Percentiles rank a stretch among this genome's conserved stretches.
These are phyloP conservation scores for Calcarisporium arbuscula DNA, from an alignment of 2,329 filamentous ascomycete genomes.

Conservation along the genomic window DNA sequence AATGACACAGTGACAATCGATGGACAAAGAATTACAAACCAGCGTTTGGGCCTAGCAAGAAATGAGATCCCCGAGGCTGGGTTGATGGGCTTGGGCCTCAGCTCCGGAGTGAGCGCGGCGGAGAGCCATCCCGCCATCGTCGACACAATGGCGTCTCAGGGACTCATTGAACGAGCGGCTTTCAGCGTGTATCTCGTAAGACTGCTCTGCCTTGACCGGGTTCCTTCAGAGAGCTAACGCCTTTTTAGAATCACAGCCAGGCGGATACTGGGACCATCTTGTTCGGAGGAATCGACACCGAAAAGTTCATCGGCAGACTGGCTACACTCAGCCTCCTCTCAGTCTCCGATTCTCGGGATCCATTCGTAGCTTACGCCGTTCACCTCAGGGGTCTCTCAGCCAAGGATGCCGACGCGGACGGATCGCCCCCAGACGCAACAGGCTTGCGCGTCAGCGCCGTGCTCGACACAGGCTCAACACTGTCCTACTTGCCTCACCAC, in stretches of 20 bases:
- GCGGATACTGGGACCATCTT: background rate
- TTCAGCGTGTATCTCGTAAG: constrained; percentile 12
- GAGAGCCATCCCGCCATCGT: constrained; percentile 47
- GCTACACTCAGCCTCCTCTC: background rate
- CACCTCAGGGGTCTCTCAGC: background rate
- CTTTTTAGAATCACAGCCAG: too few species aligned
- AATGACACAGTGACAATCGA: background rate
- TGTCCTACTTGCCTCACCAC: background rate
- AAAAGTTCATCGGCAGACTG: background rate
- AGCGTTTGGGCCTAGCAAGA: background rate
- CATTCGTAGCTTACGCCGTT: constrained; percentile 2
- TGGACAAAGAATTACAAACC: constrained; percentile 6
- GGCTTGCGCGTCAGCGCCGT: constrained; percentile 4
- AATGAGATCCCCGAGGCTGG: background rate
- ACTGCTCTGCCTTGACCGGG: background rate
- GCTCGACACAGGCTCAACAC: background rate
- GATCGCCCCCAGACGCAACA: constrained; percentile 19
- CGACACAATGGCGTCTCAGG: background rate
- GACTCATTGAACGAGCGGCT: background rate
- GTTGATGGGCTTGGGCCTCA: constrained; percentile 35
- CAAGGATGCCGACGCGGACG: constrained; percentile 5
- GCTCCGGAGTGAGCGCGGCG: constrained; percentile 33
- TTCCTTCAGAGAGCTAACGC: too few species aligned
- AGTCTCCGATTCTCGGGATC: background rate
- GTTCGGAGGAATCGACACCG: background rate